These are phyloP conservation scores for Phalaenopsis aphrodite DNA, from an alignment of 106 monocot species.

Conservation along the genomic window DNA sequence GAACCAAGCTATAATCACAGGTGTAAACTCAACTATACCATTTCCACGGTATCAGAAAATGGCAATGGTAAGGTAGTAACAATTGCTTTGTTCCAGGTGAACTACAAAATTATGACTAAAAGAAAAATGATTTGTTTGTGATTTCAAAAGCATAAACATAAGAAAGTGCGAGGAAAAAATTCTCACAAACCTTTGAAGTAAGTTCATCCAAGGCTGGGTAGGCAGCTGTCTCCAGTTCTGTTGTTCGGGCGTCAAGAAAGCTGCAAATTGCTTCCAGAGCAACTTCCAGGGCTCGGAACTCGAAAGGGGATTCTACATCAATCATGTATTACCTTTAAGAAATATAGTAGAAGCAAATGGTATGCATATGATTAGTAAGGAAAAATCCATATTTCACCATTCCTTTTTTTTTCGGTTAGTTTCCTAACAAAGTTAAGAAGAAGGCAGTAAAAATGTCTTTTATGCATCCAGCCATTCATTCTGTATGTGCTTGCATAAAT, in stretches of 20 bases:
- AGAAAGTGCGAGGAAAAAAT: background rate
- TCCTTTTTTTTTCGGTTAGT: too few relatives aligned
- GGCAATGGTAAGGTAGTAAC: background rate
- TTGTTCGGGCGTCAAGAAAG: constrained; percentile 71
- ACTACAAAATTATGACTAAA: background rate
- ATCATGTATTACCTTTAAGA: background rate
- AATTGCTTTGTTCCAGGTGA: background rate
- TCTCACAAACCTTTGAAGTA: constrained; percentile 41
- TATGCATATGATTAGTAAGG: background rate
- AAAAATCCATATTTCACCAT: background rate
- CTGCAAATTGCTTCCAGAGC: constrained; percentile 80
- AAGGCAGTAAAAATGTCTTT: too few relatives aligned
- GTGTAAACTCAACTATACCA: background rate
- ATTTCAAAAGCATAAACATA: background rate
- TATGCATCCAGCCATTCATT: too few relatives aligned
- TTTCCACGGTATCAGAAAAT: background rate
- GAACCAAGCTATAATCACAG: background rate
- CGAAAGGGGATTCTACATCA: constrained; percentile 62
- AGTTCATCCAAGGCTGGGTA: constrained; percentile 78
- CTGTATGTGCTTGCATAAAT: too few relatives aligned
- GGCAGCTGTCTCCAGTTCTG: constrained; percentile 67
- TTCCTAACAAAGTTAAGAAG: too few relatives aligned
- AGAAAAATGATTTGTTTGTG: background rate
- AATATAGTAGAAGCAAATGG: background rate
- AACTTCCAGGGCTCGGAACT: constrained; percentile 73